Evolutionary conservation across 768 basidiomycete genomes (phyloP).

Genomic region (Tubosaeta brunneosetosa): DNA sequence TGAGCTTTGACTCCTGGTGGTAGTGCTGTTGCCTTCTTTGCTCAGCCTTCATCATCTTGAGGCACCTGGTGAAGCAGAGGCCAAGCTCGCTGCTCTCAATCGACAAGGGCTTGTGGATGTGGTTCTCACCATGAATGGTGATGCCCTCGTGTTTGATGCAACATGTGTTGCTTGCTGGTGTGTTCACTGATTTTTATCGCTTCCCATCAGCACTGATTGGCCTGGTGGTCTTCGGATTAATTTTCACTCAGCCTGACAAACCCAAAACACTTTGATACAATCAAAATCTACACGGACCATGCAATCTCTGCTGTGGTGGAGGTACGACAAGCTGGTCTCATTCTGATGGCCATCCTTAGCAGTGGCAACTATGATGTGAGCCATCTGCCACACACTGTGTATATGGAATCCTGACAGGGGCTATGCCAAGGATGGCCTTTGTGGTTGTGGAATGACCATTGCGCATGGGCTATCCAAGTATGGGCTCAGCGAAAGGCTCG

Average conservation of each 20-base stretch:
- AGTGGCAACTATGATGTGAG: too few species aligned
- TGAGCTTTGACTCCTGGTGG: background rate
- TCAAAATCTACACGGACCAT: background rate
- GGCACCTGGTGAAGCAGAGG: background rate
- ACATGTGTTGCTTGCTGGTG: background rate
- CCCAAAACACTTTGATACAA: background rate
- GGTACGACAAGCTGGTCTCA: too few species aligned
- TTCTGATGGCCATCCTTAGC: too few species aligned
- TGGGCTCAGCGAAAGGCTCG: too few species aligned
- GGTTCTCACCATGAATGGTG: background rate
- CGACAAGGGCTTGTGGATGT: background rate
- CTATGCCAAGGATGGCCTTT: too few species aligned
- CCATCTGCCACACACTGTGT: too few species aligned
- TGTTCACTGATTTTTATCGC: background rate
- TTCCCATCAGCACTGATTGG: background rate
- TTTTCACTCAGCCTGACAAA: background rate
- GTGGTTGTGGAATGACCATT: too few species aligned
- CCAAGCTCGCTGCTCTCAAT: background rate
- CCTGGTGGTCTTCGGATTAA: background rate
- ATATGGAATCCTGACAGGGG: too few species aligned
- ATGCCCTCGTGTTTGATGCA: background rate
- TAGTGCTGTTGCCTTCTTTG: too few species aligned
- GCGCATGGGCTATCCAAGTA: too few species aligned
- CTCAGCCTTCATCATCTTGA: background rate
- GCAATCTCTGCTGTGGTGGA: too few species aligned